A percentile compares a stretch with the other conserved stretches of the same genome.
phyloP scores from a whole-genome alignment of 345 rosid genomes.

The Rhodamnia rubescens region DNA sequence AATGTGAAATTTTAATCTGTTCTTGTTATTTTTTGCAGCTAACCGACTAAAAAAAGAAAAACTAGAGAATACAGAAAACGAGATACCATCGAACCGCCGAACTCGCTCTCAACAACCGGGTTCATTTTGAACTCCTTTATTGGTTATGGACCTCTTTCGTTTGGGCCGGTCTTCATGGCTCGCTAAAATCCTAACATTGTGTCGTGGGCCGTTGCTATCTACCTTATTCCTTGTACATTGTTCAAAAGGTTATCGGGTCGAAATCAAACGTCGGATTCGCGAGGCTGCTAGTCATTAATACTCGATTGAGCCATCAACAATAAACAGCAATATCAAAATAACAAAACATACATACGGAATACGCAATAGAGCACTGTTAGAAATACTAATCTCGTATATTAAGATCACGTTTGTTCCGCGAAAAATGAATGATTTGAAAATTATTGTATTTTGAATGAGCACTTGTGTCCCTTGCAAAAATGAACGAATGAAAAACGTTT shows the following conservation, averaged over 20 bases:
- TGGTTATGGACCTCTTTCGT: background rate
- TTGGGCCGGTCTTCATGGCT: background rate
- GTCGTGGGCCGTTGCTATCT: background rate
- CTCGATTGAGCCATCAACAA: no score
- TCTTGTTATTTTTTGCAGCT: background rate
- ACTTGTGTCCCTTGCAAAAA: no score
- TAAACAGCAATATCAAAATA: background rate
- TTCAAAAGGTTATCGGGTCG: background rate
- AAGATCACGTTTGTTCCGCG: no score
- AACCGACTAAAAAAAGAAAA: no score
- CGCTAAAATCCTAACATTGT: background rate
- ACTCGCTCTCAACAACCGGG: fast-evolving
- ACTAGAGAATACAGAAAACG: background rate
- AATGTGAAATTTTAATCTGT: background rate
- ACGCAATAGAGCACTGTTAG: background rate
- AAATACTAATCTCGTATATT: background rate
- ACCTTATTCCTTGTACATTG: background rate
- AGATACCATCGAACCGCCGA: background rate
- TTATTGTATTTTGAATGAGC: no score
- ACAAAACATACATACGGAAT: background rate
- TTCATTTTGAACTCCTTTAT: background rate
- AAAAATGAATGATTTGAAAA: no score
- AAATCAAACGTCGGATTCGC: no score
- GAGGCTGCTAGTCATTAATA: no score
- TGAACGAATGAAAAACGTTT: no score